Evolutionary conservation across 2,329 filamentous ascomycete genomes (phyloP).

Genomic region (Penicillium sp.): DNA sequence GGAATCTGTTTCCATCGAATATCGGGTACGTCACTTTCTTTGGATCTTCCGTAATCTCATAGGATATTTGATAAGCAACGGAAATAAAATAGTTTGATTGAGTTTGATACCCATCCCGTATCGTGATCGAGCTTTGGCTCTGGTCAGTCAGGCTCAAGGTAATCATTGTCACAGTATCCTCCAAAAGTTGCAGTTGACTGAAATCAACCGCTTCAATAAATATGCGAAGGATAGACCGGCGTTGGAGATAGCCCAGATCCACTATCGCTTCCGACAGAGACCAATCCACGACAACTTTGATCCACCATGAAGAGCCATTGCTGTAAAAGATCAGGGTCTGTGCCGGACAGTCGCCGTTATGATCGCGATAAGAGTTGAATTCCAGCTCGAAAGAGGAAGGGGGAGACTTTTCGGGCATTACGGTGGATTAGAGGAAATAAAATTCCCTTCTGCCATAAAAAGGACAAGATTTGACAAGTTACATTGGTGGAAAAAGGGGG

Average conservation of each 20-base stretch:
- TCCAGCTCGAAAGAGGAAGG: background rate
- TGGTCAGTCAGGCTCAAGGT: background rate
- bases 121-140: background rate
- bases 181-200: background rate
- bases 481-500: too few species aligned
- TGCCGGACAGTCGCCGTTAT: conserved; percentile 6
- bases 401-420: too few species aligned
- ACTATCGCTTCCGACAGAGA: background rate
- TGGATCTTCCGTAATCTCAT: background rate
- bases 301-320: background rate
- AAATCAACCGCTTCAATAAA: background rate
- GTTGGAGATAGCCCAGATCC: background rate
- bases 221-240: background rate
- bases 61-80: background rate
- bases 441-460: too few species aligned
- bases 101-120: conserved; percentile 4
- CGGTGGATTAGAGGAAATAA: too few species aligned
- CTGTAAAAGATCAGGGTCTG: background rate
- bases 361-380: background rate
- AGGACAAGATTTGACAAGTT: too few species aligned
- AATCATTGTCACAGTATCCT: background rate
- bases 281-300: background rate
- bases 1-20: background rate
- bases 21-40: conserved; percentile 1
- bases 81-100: background rate